A percentile compares a stretch with the other conserved stretches of the same genome.
Conservation (phyloP, 1,139 yeast species). For the Candida gigantensis region DNA sequence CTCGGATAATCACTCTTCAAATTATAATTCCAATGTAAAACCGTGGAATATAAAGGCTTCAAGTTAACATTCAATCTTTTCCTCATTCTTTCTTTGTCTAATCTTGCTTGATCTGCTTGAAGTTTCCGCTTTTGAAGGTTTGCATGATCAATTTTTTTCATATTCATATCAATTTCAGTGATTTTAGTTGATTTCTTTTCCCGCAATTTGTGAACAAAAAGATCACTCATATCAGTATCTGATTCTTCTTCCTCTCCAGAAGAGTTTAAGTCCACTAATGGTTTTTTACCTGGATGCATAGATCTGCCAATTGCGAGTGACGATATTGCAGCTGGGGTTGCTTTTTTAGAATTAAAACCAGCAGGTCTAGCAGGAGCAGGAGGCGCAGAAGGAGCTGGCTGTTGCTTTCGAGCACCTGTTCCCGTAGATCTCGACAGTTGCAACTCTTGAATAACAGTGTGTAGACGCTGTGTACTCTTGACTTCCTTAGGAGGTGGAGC, state of each 20-base stretch:
- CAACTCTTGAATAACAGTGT: slow-evolving; percentile 42
- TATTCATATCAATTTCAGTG: slow-evolving; percentile 40
- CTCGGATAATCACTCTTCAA: slow-evolving; percentile 58
- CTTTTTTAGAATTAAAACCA: slow-evolving; percentile 63
- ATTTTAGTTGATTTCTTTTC: no score
- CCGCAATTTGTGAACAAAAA: slow-evolving; percentile 39
- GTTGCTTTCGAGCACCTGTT: slow-evolving; percentile 13
- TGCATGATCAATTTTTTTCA: slow-evolving; percentile 28
- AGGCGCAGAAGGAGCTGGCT: slow-evolving; percentile 65
- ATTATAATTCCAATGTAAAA: slow-evolving; percentile 79
- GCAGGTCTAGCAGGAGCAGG: slow-evolving; percentile 80
- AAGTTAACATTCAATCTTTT: slow-evolving; percentile 75
- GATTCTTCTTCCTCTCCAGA: slow-evolving; percentile 34
- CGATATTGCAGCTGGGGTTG: slow-evolving; percentile 11
- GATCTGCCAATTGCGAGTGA: slow-evolving; percentile 30
- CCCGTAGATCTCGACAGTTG: slow-evolving; percentile 22
- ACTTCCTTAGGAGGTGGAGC: slow-evolving; percentile 41
- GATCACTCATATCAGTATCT: slow-evolving; percentile 43
- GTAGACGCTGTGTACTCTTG: slow-evolving; percentile 37
- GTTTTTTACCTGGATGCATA: slow-evolving; percentile 33
- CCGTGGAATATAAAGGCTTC: slow-evolving; percentile 67
- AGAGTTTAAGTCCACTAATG: slow-evolving; percentile 34
- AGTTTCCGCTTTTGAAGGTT: slow-evolving; percentile 14
- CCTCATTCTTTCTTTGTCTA: slow-evolving; percentile 78
- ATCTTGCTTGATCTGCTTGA: slow-evolving; percentile 42